Conservation (phyloP, 2,329 filamentous ascomycete species). For the Fusarium austroafricanum region DNA sequence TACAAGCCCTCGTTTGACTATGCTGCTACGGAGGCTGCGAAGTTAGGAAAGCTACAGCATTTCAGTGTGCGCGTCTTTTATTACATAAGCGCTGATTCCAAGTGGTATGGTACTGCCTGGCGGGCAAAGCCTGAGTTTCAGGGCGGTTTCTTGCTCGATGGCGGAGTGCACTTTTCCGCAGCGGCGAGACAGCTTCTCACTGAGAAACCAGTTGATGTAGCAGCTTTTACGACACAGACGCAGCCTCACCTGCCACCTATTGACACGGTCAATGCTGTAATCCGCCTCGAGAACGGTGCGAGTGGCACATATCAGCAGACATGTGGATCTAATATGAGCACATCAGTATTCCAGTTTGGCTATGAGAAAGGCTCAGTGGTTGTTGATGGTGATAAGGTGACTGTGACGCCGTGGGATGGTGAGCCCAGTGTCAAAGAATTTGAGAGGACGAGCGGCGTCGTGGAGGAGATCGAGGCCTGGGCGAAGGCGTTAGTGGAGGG, state of each 20-base stretch:
- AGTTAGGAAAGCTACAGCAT: slow-evolving; percentile 52
- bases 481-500: slow-evolving; percentile 63
- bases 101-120: slow-evolving; percentile 68
- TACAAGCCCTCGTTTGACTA: slow-evolving; percentile 68
- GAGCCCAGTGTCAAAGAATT: slow-evolving; percentile 56
- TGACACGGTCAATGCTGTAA: slow-evolving; percentile 72
- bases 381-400: slow-evolving; percentile 59
- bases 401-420: slow-evolving; percentile 51
- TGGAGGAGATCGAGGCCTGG: slow-evolving; percentile 71
- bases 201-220: slow-evolving; percentile 59
- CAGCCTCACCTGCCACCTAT: slow-evolving; percentile 70
- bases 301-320: slow-evolving; percentile 68
- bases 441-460: slow-evolving; percentile 64
- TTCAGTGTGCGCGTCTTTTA: slow-evolving; percentile 59
- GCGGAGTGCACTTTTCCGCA: slow-evolving; percentile 78
- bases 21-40: slow-evolving; percentile 62
- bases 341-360: slow-evolving; percentile 67
- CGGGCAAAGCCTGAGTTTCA: slow-evolving; percentile 77
- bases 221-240: slow-evolving; percentile 66
- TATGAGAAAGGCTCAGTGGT: slow-evolving; percentile 68
- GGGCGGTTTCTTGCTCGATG: slow-evolving; percentile 81
- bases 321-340: slow-evolving; percentile 65
- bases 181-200: slow-evolving; percentile 68
- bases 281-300: slow-evolving; percentile 65
- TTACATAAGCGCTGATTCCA: slow-evolving; percentile 53